Evolutionary conservation across 495 filamentous ascomycete genomes (phyloP).

Genomic region (Podospora tetraspora): DNA sequence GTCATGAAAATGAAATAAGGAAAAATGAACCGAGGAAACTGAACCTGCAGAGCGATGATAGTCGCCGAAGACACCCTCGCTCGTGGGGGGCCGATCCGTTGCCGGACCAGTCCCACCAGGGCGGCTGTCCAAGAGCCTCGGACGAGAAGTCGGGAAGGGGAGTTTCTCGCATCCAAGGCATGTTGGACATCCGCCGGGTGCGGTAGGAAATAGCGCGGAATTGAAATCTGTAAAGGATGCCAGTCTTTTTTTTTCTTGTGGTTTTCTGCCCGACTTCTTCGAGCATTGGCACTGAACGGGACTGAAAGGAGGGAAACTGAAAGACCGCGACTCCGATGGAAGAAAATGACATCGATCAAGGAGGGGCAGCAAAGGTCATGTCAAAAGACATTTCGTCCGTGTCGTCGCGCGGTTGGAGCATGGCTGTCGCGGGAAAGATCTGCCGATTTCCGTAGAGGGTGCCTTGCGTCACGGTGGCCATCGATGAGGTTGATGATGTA

Average conservation of each 20-base stretch:
- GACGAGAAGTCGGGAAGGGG: neutral
- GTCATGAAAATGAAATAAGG: neutral
- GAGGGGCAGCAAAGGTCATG: slow-evolving; percentile 21
- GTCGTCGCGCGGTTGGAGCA: slow-evolving; percentile 16
- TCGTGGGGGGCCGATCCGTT: neutral
- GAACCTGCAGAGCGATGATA: neutral
- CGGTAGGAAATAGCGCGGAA: neutral
- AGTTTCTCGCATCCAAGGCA: neutral
- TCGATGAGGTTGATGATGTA: slow-evolving; percentile 37
- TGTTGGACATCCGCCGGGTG: neutral
- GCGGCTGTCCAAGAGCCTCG: neutral
- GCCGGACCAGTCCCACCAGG: neutral
- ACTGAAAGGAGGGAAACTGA: neutral
- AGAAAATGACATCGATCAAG: slow-evolving; percentile 6
- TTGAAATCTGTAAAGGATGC: neutral
- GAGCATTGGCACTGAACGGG: neutral
- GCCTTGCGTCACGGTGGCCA: slow-evolving; percentile 36
- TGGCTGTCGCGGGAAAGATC: slow-evolving; percentile 8
- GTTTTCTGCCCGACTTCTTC: neutral
- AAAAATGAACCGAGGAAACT: neutral
- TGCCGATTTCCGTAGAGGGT: slow-evolving; percentile 17
- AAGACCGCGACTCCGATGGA: neutral
- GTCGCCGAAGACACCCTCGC: neutral
- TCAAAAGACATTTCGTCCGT: slow-evolving; percentile 29
- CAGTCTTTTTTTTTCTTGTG: neutral